Conservation (phyloP, 2,329 filamentous ascomycete species). For the Tolypocladium nubicola region DNA sequence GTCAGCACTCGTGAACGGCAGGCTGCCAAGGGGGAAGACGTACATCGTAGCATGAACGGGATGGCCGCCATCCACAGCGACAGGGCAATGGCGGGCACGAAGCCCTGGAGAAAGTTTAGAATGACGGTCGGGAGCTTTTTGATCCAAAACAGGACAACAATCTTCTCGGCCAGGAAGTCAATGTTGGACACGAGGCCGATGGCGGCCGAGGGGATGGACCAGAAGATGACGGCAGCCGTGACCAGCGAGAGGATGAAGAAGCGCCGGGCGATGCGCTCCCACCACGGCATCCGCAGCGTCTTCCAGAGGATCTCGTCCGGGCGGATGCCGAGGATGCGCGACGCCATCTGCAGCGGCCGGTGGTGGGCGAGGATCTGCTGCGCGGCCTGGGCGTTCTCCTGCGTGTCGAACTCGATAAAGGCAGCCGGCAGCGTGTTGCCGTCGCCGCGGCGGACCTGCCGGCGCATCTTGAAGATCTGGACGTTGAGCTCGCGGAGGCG, state of each 20-base stretch:
- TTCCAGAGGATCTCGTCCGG: constrained; percentile 82
- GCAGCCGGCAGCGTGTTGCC: constrained; percentile 61
- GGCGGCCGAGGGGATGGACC: constrained; percentile 63
- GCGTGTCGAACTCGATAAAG: constrained; percentile 81
- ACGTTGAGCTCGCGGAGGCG: constrained; percentile 27
- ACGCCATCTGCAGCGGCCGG: constrained; percentile 75
- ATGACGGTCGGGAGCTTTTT: constrained; percentile 58
- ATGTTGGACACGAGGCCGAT: constrained; percentile 86
- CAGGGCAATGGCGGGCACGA: constrained; percentile 70
- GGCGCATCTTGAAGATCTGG: constrained; percentile 53
- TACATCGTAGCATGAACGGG: constrained; percentile 63
- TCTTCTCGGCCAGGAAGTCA: constrained; percentile 50
- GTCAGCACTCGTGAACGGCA: constrained; percentile 5
- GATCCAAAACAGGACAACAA: constrained; percentile 66
- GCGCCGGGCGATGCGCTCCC: constrained; percentile 68
- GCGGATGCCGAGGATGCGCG: constrained; percentile 71
- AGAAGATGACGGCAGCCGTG: constrained; percentile 74
- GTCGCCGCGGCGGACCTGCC: constrained; percentile 62
- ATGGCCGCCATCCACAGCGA: constrained; percentile 80
- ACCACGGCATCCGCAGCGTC: constrained; percentile 76
- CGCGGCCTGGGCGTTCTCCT: constrained; percentile 76
- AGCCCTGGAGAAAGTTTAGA: constrained; percentile 72
- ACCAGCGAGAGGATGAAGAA: constrained; percentile 63
- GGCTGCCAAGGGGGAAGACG: constrained; percentile 1
- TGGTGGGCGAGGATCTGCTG: constrained; percentile 84